These are phyloP conservation scores for Penicillium sp. DNA, from an alignment of 2,329 filamentous ascomycete species.

Conservation along the genomic window DNA sequence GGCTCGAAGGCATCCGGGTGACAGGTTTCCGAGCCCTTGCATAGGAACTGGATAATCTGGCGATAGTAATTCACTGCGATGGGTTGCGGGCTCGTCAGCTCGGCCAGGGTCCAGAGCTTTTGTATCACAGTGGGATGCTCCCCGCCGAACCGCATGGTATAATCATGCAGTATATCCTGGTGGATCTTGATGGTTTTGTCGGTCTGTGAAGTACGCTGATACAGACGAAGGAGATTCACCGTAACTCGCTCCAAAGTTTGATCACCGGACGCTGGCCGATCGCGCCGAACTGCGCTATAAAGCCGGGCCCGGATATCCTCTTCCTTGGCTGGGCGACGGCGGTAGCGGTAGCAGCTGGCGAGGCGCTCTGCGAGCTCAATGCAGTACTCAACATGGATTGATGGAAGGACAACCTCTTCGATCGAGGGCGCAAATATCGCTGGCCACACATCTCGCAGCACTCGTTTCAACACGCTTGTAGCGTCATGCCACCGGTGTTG, in stretches of 20 bases:
- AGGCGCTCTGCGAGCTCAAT: conserved; percentile 49
- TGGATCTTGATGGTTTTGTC: conserved; percentile 38
- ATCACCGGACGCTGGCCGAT: conserved; percentile 28
- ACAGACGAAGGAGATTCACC: conserved; percentile 29
- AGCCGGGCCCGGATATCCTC: conserved; percentile 38
- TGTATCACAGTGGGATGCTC: conserved; percentile 38
- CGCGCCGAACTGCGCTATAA: conserved; percentile 33
- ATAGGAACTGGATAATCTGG: conserved; percentile 37
- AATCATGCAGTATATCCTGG: conserved; percentile 41
- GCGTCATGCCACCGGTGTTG: conserved; percentile 50
- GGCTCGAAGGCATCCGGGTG: conserved; percentile 41
- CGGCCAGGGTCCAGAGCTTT: conserved; percentile 36
- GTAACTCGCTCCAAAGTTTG: conserved; percentile 30
- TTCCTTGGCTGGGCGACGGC: conserved; percentile 35
- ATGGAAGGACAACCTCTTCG: conserved; percentile 45
- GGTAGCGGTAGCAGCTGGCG: conserved; percentile 45
- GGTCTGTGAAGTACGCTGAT: conserved; percentile 29
- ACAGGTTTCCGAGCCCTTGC: conserved; percentile 36
- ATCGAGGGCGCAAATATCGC: conserved; percentile 46
- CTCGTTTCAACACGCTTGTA: conserved; percentile 45
- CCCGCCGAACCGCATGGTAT: conserved; percentile 33
- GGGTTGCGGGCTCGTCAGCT: conserved; percentile 36
- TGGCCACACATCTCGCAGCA: conserved; percentile 48
- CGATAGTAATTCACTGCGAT: conserved; percentile 41
- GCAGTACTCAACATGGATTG: conserved; percentile 44